phyloP scores from a whole-genome alignment of 768 basidiomycete species.

The Suillus alpinus region DNA sequence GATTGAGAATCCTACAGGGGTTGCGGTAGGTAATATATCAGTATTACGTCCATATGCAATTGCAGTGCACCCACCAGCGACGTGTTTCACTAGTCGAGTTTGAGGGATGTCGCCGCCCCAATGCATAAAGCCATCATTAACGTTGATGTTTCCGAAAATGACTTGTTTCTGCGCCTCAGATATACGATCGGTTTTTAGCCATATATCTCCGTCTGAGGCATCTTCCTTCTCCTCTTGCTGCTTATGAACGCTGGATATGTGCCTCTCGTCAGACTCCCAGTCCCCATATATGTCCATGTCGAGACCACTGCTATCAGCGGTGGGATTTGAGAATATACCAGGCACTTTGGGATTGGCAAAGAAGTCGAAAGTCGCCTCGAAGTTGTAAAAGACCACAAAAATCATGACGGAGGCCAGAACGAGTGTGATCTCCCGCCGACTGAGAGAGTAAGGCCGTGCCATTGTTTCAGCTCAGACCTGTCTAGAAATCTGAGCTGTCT shows the following conservation, averaged over 20 bases:
- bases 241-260: slow-evolving; percentile 54
- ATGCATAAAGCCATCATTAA: slow-evolving; percentile 50
- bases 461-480: slow-evolving; percentile 27
- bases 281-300: slow-evolving; percentile 66
- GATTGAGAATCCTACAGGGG: slow-evolving; percentile 68
- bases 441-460: slow-evolving; percentile 66
- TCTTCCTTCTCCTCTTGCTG: slow-evolving; percentile 35
- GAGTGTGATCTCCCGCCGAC: slow-evolving; percentile 70
- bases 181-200: slow-evolving; percentile 37
- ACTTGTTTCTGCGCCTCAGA: slow-evolving; percentile 21
- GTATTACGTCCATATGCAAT: background rate
- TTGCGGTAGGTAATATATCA: slow-evolving; percentile 7
- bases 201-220: slow-evolving; percentile 39
- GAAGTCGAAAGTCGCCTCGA: slow-evolving; percentile 60
- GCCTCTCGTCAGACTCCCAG: slow-evolving; percentile 63
- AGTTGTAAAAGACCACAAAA: slow-evolving; percentile 73
- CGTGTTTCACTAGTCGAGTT: slow-evolving; percentile 59
- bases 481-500: background rate
- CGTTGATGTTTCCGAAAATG: slow-evolving; percentile 27
- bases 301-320: slow-evolving; percentile 47
- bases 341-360: slow-evolving; percentile 44
- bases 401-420: slow-evolving; percentile 61
- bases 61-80: slow-evolving; percentile 49
- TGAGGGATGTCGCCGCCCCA: slow-evolving; percentile 59
- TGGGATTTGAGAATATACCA: slow-evolving; percentile 25